Conservation (phyloP, 2,329 filamentous ascomycete genomes). For the Fusarium continuum region DNA sequence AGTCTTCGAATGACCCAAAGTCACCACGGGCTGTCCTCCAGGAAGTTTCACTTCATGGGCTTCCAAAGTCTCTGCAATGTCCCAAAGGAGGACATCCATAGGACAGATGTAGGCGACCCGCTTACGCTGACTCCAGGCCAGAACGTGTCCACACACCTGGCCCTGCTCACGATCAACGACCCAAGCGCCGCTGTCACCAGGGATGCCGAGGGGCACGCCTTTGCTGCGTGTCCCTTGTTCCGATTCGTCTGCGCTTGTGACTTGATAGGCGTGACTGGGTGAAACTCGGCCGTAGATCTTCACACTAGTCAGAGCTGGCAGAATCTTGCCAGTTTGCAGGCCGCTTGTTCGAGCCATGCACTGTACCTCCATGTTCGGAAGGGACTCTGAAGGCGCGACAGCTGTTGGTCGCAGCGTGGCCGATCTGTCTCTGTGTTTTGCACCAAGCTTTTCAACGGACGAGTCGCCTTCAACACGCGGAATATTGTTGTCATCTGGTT, state of each 20-base stretch:
- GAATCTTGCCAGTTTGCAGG: slow-evolving; percentile 79
- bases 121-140: slow-evolving; percentile 85
- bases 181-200: slow-evolving; percentile 94
- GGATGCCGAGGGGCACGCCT: slow-evolving; percentile 66
- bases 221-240: slow-evolving; percentile 31
- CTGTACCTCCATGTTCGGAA: slow-evolving; percentile 83
- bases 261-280: slow-evolving; percentile 76
- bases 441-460: slow-evolving; percentile 12
- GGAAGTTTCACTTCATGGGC: slow-evolving; percentile 77
- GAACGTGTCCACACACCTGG: slow-evolving; percentile 85
- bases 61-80: slow-evolving; percentile 82
- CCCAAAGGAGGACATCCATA: slow-evolving; percentile 88
- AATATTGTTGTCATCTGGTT: slow-evolving; percentile 77
- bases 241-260: slow-evolving; percentile 54
- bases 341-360: slow-evolving; percentile 90
- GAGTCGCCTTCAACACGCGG: slow-evolving; percentile 47
- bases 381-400: slow-evolving; percentile 65
- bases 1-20: slow-evolving; percentile 35
- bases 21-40: slow-evolving; percentile 59
- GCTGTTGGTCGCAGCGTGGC: slow-evolving; percentile 61
- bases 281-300: slow-evolving; percentile 87
- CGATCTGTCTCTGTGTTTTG: slow-evolving; percentile 39
- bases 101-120: slow-evolving; percentile 91
- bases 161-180: slow-evolving; percentile 83
- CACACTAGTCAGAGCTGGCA: slow-evolving; percentile 81